Conservation (phyloP, 495 filamentous ascomycete genomes). For the Aspergillus homomorphus region DNA sequence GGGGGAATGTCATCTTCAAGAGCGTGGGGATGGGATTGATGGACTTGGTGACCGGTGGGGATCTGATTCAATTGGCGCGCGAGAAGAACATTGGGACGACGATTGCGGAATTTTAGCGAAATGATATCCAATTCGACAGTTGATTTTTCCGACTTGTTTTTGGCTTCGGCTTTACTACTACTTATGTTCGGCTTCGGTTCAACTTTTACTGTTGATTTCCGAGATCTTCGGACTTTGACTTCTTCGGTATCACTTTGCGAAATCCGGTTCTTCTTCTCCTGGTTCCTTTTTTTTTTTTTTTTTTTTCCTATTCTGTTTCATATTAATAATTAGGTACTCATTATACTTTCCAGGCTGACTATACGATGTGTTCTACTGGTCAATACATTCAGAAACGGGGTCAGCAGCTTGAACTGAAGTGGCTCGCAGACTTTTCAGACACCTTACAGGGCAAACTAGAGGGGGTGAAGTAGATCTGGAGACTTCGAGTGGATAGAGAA, state of each 20-base stretch:
- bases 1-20: conserved; percentile 69
- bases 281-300: no score
- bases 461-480: neutral
- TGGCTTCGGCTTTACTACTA: neutral
- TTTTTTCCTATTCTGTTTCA: neutral
- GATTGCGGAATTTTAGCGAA: conserved; percentile 52
- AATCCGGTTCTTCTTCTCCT: no score
- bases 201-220: neutral
- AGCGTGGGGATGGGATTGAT: conserved; percentile 47
- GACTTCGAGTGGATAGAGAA: neutral
- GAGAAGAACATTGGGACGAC: conserved; percentile 69
- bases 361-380: neutral
- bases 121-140: neutral
- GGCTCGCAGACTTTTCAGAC: no score
- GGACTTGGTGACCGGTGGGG: conserved; percentile 63
- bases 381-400: neutral
- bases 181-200: neutral
- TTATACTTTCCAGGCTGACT: conserved; percentile 9
- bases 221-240: neutral
- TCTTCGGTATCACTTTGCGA: neutral
- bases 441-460: neutral
- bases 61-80: conserved; percentile 70
- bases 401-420: no score
- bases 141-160: conserved; percentile 1
- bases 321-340: neutral